Percentiles rank a stretch among this genome's conserved stretches.
Evolutionary conservation across 441 rosid species (phyloP).

Genomic region (Dalechampia spathulata): DNA sequence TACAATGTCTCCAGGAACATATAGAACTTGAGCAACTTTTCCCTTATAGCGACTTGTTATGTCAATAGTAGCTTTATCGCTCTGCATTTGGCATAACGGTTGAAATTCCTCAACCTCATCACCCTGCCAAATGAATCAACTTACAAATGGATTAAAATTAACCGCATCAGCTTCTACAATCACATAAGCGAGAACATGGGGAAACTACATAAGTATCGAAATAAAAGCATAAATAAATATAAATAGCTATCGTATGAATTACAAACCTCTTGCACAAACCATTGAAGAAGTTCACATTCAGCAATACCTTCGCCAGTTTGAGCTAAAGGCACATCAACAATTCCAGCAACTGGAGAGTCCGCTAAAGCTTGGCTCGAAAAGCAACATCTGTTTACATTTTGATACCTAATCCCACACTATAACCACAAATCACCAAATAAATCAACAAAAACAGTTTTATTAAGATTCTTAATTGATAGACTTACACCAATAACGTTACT

Average conservation of each 20-base stretch:
- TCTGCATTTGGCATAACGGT: constrained; percentile 86
- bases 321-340: constrained; percentile 76
- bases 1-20: constrained; percentile 66
- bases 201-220: not conserved
- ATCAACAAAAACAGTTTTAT: too few species aligned
- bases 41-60: constrained; percentile 89
- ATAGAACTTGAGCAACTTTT: constrained; percentile 42
- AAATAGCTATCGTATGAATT: not conserved
- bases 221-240: not conserved
- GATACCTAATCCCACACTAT: not conserved
- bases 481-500: constrained; percentile 23
- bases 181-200: too few species aligned
- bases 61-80: constrained; percentile 87
- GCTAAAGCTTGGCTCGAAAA: constrained; percentile 43
- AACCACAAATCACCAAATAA: not conserved
- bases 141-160: too few species aligned
- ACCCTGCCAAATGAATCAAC: constrained; percentile 37
- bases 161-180: too few species aligned
- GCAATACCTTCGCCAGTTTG: constrained; percentile 98
- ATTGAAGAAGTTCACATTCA: constrained; percentile 83
- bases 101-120: constrained; percentile 75
- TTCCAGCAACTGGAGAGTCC: constrained; percentile 28
- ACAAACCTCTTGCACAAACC: constrained; percentile 85
- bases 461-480: not conserved
- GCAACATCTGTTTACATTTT: not conserved